Evolutionary conservation across 129 eudicot genomes (phyloP), one percentile per base, ranked within the genome.

Genomic region (Lactuca saligna): DNA sequence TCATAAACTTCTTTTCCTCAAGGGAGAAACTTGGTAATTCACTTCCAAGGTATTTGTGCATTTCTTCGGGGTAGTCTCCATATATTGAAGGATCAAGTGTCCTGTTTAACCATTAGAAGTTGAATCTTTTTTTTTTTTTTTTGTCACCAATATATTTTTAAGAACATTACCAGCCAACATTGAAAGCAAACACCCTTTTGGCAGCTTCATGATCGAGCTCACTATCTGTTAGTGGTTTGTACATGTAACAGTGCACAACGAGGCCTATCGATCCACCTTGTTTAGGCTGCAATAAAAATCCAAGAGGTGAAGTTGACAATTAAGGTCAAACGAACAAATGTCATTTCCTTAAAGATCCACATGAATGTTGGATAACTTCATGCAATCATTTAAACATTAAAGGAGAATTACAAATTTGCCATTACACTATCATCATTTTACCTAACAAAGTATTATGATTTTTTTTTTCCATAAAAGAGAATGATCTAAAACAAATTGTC

Each of bases 31-130:
- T 63, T 1, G 88, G 96, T 39, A 88, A 63, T 55, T 70, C 57
- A 34, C 54, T 73, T 74, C 85, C 86, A 2, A 60, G 80, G 54
- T 59, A 65, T 2, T 44, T 53, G 4, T 41, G 85, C 91, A 88
- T 85, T 70, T 80, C 85, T 54, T 77, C 67, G 13, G 96, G 96
- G 69, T 85, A 88, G 9, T 83, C 83, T 9, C 96, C 91, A 61
- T 66, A 73, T 17, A 88, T 59, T 14, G 81, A 46, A 34, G 96
- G 96, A 77, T 88, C 95, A 65, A 82, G 71, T 8, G 69, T 1
- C 95, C 95, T 84, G 78, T 56, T 64, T 66, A 20, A 61, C 11
- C 7, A 16, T 61, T 34, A 35, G 29, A 35, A 35, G 39, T 58
- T 29, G 63, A 58, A 58, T 3, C 15, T 20, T 20, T 14, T 29